Base-by-base conservation (phyloP, 164 flowering plant genomes). In the Aristolochia contorta region DNA sequence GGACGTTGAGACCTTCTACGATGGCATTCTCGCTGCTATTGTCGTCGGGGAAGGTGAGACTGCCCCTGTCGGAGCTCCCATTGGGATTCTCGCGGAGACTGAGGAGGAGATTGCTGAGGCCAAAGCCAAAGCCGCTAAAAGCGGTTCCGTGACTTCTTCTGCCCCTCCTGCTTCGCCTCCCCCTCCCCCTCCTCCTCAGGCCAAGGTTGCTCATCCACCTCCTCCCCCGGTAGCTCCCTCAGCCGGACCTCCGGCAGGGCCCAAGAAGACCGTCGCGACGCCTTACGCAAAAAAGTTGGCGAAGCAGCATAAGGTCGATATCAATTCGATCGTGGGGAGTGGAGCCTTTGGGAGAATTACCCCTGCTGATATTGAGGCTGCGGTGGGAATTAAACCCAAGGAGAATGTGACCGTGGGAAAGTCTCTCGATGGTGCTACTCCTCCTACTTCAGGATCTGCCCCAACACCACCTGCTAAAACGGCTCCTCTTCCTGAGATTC, bases 1-100 rank as follows among this genome's bases (percentile, higher is more conserved):
- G 97, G 97, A 90, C 51, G 96, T 90, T 47, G 97, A 90, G 76
- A 87, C 96, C 13, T 90, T 90, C 78, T 83, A 90, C 56, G 95
- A 86, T 41, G 97, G 96, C 23, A 85, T 87, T 30, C 83, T 90
- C 54, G 96, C 96, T 23, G 97, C 89, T 3, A 87, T 90, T 57
- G 96, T 90, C 12, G 93, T 90, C 60, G 68, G 64, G 18, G 95
- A 86, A 23, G 97, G 96, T 4, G 86, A 87, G 57, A 61, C 79
- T 1, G 97, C 97, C 25, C 91, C 97, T 3, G 97, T 90, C 4
- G 97, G 97, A 13, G 85, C 97, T 15, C 80, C 97, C 8, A 90
- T 90, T 23, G 97, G 91, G 1, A 37, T 90, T 4, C 69, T 90
- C n/a, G 97, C 97, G 19, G 97, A 87, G 65, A 69, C 91, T 2